phyloP scores from a whole-genome alignment of 2,329 filamentous ascomycete genomes.

The Trichoderma hamatum region DNA sequence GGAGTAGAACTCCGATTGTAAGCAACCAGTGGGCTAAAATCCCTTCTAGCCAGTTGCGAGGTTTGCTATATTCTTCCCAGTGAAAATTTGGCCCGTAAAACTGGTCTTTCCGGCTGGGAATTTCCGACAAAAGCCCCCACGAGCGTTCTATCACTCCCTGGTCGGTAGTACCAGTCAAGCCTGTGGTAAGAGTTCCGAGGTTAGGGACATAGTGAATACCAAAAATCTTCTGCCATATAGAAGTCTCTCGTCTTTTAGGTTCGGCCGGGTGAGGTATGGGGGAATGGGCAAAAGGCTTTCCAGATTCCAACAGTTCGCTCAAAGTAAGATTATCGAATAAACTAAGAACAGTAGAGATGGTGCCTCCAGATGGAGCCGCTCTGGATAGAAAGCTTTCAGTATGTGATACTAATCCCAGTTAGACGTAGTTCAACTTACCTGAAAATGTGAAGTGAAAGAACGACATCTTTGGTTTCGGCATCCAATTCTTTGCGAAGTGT shows the following conservation, averaged over 20 bases:
- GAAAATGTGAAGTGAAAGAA: conserved; percentile 52
- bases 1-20: conserved; percentile 49
- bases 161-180: conserved; percentile 54
- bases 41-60: conserved; percentile 54
- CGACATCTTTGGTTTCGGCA: conserved; percentile 56
- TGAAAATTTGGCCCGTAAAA: conserved; percentile 65
- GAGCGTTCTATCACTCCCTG: conserved; percentile 60
- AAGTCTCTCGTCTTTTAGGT: conserved; percentile 33
- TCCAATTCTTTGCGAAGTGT: conserved; percentile 54
- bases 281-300: conserved; percentile 59
- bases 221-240: conserved; percentile 50
- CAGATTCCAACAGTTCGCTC: conserved; percentile 50
- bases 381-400: conserved; percentile 26
- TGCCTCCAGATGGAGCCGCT: conserved; percentile 62
- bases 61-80: conserved; percentile 58
- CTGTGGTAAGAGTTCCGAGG: conserved; percentile 60
- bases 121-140: conserved; percentile 61
- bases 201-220: conserved; percentile 54
- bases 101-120: conserved; percentile 48
- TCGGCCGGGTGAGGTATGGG: conserved; percentile 53
- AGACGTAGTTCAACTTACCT: conserved; percentile 37
- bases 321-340: conserved; percentile 57
- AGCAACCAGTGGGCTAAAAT: conserved; percentile 55
- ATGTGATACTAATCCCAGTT: background rate
- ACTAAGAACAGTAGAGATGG: conserved; percentile 67